phyloP scores from a whole-genome alignment of 2,329 filamentous ascomycete species.

The Pezicula carpinea region DNA sequence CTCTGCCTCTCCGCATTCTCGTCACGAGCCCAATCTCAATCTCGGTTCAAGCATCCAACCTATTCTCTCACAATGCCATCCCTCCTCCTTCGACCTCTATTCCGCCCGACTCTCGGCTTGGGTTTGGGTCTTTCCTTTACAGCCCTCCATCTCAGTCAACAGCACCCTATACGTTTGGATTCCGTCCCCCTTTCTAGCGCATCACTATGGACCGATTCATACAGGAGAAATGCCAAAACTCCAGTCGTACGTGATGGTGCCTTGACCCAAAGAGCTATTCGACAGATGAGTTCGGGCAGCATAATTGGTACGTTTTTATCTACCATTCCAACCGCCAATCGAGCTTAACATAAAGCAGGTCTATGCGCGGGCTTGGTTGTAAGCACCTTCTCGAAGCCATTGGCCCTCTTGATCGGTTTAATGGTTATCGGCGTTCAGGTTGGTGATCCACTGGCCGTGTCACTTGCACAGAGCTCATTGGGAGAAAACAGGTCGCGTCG shows the following conservation, averaged over 20 bases:
- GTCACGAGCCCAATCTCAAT: too few relatives aligned
- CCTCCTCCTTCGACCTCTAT: conserved; percentile 25
- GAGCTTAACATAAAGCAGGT: conserved; percentile 9
- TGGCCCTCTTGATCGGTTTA: conserved; percentile 64
- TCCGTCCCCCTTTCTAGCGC: conserved; percentile 1
- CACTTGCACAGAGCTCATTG: neutral
- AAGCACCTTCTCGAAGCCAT: conserved; percentile 64
- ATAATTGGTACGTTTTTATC: conserved; percentile 23
- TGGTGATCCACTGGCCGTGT: neutral
- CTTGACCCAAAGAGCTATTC: conserved; percentile 23
- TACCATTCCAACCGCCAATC: neutral
- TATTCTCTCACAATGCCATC: conserved; percentile 11
- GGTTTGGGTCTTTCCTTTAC: conserved; percentile 32
- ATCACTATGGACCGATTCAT: conserved; percentile 11
- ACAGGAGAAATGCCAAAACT: conserved; percentile 24
- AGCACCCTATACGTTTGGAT: conserved; percentile 29
- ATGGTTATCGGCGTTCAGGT: conserved; percentile 47
- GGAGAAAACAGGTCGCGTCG: conserved; percentile 39
- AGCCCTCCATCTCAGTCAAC: conserved; percentile 24
- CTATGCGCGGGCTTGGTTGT: conserved; percentile 45
- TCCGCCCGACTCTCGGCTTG: conserved; percentile 28
- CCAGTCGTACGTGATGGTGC: conserved; percentile 16
- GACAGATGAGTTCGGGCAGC: conserved; percentile 27
- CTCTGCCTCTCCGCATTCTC: too few relatives aligned
- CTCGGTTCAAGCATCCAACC: too few relatives aligned